A percentile compares a stretch with the other conserved stretches of the same genome.
These are phyloP conservation scores for Candolleomyces aberdarensis DNA, from an alignment of 768 basidiomycete species.

Conservation along the genomic window DNA sequence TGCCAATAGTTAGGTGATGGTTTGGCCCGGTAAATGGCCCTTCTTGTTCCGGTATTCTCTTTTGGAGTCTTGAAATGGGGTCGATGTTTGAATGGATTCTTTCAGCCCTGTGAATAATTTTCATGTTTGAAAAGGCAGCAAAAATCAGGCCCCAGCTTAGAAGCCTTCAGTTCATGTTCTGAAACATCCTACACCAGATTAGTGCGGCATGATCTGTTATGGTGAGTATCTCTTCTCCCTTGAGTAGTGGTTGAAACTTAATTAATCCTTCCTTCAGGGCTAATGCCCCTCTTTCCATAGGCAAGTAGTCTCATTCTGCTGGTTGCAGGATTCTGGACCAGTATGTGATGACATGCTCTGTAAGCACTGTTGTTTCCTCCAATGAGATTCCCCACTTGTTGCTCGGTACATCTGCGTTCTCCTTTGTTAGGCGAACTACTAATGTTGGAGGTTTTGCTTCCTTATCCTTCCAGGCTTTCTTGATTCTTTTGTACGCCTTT, in stretches of 20 bases:
- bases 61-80: constrained; percentile 29
- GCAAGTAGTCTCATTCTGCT: constrained; percentile 33
- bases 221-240: constrained; percentile 28
- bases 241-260: constrained; percentile 33
- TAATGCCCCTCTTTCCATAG: constrained; percentile 37
- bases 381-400: constrained; percentile 20
- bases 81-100: constrained; percentile 38
- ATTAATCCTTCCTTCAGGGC: constrained; percentile 34
- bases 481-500: constrained; percentile 18
- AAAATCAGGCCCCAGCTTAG: constrained; percentile 33
- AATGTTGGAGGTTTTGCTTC: constrained; percentile 24
- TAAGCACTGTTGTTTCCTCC: constrained; percentile 27
- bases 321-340: constrained; percentile 3
- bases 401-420: constrained; percentile 13
- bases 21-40: constrained; percentile 9
- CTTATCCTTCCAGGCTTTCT: constrained; percentile 15
- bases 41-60: constrained; percentile 16
- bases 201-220: constrained; percentile 32
- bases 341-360: constrained; percentile 8
- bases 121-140: constrained; percentile 29
- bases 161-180: constrained; percentile 34
- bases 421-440: constrained; percentile 18
- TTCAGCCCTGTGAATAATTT: constrained; percentile 36
- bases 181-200: constrained; percentile 33
- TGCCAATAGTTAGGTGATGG: not conserved